Base-by-base conservation (phyloP, 495 filamentous ascomycete genomes). In the Durotheca rogersii region DNA sequence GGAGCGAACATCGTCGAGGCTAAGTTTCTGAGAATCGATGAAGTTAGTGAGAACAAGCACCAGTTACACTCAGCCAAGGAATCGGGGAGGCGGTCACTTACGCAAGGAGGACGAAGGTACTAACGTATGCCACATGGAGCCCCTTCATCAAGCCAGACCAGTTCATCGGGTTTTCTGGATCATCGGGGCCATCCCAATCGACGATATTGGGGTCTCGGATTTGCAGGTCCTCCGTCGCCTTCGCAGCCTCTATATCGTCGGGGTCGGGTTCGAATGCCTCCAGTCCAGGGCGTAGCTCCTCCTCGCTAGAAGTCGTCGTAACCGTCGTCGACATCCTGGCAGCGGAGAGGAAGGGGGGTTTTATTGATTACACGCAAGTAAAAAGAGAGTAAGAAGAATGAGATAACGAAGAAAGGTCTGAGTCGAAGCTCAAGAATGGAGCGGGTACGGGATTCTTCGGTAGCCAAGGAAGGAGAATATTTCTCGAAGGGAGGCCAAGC, bases 121-220 rank as follows among this genome's bases (percentile, higher is more conserved):
- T 48, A 17, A 54, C 49, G 7, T 54, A 53, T 0, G 27, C 35
- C 1, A 54, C 21, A 9, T 53, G 87, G 39, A 71, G 72, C 29
- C 48, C 18, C 33, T 48, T 55, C 44, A 43, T 55, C 19, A 30
- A 43, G 1, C 35, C 40, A 0, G 70, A 47, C 61, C 74, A 80
- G 56, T 84, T 83, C 41, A 72, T 67, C 2, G 80, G 80, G 47
- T 83, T 79, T 21, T 72, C 68, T 5, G 77, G 77, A 41, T 83
- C 80, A 23, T 80, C 64, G 15, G 64, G 64, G 5, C 73, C 73
- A 37, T 68, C 59, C 66, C 68, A 72, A 1, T 55, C 53, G 6
- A 70, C 17, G n/a, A 55, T 43, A 15, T 48, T 43, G 9, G 44
- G 44, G n/a, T 55, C 51, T 11, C 17, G 19, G 3, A n/a, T 12